phyloP scores from a whole-genome alignment of 208 protist species.

The Trypanosomatidae sp. region DNA sequence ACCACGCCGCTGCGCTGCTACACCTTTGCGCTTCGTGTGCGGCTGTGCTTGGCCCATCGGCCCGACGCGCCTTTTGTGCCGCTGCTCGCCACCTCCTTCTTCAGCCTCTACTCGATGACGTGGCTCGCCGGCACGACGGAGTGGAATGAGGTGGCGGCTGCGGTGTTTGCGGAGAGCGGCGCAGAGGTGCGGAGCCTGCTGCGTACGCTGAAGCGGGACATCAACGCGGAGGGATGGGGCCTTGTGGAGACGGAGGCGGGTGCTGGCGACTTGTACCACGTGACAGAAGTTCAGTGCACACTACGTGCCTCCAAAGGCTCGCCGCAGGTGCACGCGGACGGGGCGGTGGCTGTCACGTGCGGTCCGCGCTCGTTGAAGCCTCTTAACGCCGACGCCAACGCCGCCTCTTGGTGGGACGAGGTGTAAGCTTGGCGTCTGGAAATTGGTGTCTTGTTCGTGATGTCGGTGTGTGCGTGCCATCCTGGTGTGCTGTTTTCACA shows the following conservation, averaged over 20 bases:
- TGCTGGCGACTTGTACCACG: conserved; percentile 31
- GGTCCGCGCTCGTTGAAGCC: too few species aligned
- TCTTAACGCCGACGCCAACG: too few species aligned
- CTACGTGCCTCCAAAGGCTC: too few species aligned
- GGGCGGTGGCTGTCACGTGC: too few species aligned
- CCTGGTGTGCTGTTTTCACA: too few species aligned
- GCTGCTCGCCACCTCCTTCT: conserved; percentile 54
- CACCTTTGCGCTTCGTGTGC: conserved; percentile 15
- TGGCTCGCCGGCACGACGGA: conserved; percentile 3
- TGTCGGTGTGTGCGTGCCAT: too few species aligned
- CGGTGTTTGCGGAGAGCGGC: conserved; percentile 14
- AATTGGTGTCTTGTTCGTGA: too few species aligned
- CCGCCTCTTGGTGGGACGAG: too few species aligned
- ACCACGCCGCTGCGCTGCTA: neutral
- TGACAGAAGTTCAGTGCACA: conserved; percentile 5
- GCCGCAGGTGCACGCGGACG: too few species aligned
- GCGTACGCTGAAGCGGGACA: conserved; percentile 32
- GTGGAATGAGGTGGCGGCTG: conserved; percentile 17
- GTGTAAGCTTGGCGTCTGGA: too few species aligned
- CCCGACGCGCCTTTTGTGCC: conserved; percentile 26
- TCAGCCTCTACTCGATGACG: conserved; percentile 32
- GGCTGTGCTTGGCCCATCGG: conserved; percentile 27
- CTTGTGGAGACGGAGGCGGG: conserved; percentile 33
- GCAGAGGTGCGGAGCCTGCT: conserved; percentile 23
- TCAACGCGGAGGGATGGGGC: conserved; percentile 64